phyloP scores from a whole-genome alignment of 1,284 basidiomycete species.

The Cutaneotrichosporon cyanovorans region DNA sequence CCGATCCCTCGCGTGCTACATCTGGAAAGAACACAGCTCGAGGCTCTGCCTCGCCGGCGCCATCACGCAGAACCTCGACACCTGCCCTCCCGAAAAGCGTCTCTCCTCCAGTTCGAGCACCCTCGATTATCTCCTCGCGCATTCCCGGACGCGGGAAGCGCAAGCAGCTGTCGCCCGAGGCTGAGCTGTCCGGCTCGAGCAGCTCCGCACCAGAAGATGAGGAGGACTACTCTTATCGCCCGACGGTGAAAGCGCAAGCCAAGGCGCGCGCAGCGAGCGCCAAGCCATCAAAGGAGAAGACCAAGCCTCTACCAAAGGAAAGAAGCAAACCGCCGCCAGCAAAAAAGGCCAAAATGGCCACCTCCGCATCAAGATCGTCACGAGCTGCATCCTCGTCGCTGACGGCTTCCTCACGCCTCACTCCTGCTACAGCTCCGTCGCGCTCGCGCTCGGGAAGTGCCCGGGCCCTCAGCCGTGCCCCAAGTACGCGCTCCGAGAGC shows the following conservation, averaged over 20 bases:
- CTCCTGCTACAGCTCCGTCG: no score
- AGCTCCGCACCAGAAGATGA: constrained; percentile 21
- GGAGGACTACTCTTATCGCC: constrained; percentile 21
- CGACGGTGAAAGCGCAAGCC: constrained; percentile 1
- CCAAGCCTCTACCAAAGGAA: neutral
- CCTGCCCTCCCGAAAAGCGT: no score
- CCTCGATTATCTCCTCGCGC: no score
- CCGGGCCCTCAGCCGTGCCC: neutral
- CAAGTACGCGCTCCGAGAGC: neutral
- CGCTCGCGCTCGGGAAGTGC: no score
- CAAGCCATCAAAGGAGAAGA: no score
- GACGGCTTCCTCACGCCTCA: neutral
- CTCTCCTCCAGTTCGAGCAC: no score
- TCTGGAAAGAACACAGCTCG: no score
- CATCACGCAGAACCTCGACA: no score
- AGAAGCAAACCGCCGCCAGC: neutral
- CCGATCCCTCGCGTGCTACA: no score
- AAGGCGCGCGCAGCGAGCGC: constrained; percentile 6
- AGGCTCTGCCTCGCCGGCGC: no score
- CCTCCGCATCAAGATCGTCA: no score
- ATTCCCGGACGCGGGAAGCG: constrained; percentile 9
- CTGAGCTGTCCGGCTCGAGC: constrained; percentile 9
- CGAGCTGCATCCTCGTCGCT: neutral
- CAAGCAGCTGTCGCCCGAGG: constrained; percentile 8
- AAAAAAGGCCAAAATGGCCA: neutral